These are phyloP conservation scores for Xylariaceae sp. DNA, from an alignment of 2,329 filamentous ascomycete species.

Conservation along the genomic window DNA sequence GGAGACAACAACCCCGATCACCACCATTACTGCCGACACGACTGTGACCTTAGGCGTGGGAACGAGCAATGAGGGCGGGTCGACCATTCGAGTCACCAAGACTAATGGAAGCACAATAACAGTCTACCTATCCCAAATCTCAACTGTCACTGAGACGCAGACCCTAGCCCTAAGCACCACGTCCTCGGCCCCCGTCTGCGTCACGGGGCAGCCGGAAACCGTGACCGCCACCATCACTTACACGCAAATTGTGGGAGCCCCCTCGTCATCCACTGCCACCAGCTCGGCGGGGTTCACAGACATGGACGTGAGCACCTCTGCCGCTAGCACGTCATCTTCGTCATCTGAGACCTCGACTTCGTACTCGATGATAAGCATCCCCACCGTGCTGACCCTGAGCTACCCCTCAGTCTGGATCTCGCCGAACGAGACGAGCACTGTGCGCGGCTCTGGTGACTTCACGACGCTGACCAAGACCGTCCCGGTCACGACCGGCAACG, in stretches of 20 bases:
- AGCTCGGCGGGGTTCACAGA: not conserved
- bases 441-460: not conserved
- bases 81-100: not conserved
- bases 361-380: no score
- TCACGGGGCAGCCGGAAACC: not conserved
- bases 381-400: no score
- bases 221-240: slow-evolving; percentile 14
- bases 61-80: not conserved
- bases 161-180: slow-evolving; percentile 1
- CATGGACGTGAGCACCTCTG: not conserved
- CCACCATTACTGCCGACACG: not conserved
- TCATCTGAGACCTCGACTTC: no score
- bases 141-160: slow-evolving; percentile 2
- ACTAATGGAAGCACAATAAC: slow-evolving; percentile 4
- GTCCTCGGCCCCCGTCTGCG: not conserved
- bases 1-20: not conserved
- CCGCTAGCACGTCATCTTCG: not conserved
- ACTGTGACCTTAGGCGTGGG: not conserved
- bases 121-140: not conserved
- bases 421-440: slow-evolving; percentile 4
- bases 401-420: slow-evolving; percentile 3
- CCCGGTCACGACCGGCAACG: not conserved
- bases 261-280: not conserved
- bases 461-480: not conserved
- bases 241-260: no score